Base-by-base conservation (phyloP, 1,284 basidiomycete species). In the Ceratobasidium sp. region DNA sequence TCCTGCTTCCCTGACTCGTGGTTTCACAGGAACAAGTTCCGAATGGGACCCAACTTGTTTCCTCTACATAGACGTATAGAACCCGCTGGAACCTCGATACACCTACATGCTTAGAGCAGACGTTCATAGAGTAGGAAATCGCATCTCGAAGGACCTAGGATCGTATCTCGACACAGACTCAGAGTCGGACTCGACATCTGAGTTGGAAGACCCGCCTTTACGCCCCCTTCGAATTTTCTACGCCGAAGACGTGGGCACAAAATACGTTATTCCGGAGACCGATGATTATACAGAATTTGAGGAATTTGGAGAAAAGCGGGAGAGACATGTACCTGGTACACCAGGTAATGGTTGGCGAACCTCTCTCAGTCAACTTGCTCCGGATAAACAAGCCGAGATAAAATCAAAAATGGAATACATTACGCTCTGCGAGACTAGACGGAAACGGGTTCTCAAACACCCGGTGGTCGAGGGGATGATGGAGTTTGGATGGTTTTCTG, bases 381-480 rank as follows among this genome's bases (percentile, higher is more conserved):
- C 57, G n/a, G 34, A 21, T 26, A 5, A 14, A 8, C 36, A 16
- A 61, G 5, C 18, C 46, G 12, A 61, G 18, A 18, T 18, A 9
- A 26, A 45, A 26, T 41, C 43, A 5, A 26, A 61, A 3, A 36
- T 41, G 5, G 59, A 61, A 18, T 61, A 61, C 28, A 28, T 18
- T 34, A 41, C 59, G 3, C n/a, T 61, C 2, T 10, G 39, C 21
- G 43, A 45, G 23, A 45, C 41, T 5, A 14, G 59, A 6, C 43
- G 21, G 59, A 30, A 14, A 10, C 50, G 52, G 16, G 50, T 52
- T 26, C 65, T 50, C 5, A 52, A 41, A 28, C 65, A 57, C 34
- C 65, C 65, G 30, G 65, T 52, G 5, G 65, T 69, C 6, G 46
- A 45, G 1, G 30, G 50, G 14, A 55, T 69, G 65, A 46, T 43